Conservation (phyloP, 768 basidiomycete genomes). For the Kockovaella imperatae region DNA sequence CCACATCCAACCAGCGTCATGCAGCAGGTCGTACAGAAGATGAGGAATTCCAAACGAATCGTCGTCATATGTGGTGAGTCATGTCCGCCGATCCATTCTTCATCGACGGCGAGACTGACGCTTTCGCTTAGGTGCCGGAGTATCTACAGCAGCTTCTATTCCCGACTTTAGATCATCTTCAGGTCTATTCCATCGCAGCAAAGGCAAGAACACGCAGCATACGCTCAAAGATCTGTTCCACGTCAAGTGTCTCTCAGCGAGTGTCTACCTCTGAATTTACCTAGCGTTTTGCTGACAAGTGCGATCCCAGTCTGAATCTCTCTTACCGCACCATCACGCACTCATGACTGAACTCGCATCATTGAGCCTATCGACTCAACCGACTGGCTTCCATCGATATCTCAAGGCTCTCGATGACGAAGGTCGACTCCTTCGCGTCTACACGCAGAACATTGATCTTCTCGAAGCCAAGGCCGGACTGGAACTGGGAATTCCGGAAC, state of each 20-base stretch:
- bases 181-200: slow-evolving; percentile 61
- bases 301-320: slow-evolving; percentile 45
- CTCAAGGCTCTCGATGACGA: slow-evolving; percentile 67
- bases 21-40: slow-evolving; percentile 1
- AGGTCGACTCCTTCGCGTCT: slow-evolving; percentile 71
- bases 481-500: slow-evolving; percentile 69
- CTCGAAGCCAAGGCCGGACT: slow-evolving; percentile 81
- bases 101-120: background rate
- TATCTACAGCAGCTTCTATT: slow-evolving; percentile 78
- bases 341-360: slow-evolving; percentile 71
- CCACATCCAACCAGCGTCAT: no score
- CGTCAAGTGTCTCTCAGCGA: slow-evolving; percentile 77
- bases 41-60: slow-evolving; percentile 54
- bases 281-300: background rate
- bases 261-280: slow-evolving; percentile 35
- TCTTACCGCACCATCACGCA: slow-evolving; percentile 65
- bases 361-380: slow-evolving; percentile 62
- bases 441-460: slow-evolving; percentile 90
- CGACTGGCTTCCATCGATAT: slow-evolving; percentile 71
- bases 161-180: slow-evolving; percentile 80
- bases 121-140: slow-evolving; percentile 63
- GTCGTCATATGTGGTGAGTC: slow-evolving; percentile 78
- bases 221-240: slow-evolving; percentile 85
- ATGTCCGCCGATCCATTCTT: no score
- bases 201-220: slow-evolving; percentile 64